Evolutionary conservation across 2,329 filamentous ascomycete species (phyloP), one percentile per base, ranked within the genome.

Genomic region (Cordyceps javanica): DNA sequence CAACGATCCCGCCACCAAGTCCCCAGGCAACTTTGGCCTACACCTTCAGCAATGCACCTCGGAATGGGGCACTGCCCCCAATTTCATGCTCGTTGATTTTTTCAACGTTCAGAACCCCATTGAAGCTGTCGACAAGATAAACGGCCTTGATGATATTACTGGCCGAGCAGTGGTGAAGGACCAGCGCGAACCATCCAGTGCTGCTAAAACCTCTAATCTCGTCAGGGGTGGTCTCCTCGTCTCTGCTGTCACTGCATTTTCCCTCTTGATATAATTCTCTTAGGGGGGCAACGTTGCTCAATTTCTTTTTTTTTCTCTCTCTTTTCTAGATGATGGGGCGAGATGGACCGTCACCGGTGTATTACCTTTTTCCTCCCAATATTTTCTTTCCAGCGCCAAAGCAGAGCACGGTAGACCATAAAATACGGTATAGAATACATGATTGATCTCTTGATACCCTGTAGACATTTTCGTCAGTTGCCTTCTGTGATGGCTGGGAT

Each of bases 1-100:
- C 41, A 93, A 93, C 69, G 83, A 80, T 36, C 75, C 85, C 9
- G 76, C 72, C 11, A 84, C 81, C 3, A 74, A 73, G 3, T 67
- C 70, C 2, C 69, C 69, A 0, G 88, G 88, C 8, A 74, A 76
- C 53, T 66, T 85, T 42, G 82, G 82, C 44, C 68, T 69, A 49
- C 80, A 85, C 26, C 81, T 82, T 34, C 68, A 73, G 44, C 69
- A 69, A 58, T 92, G 84, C 69, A 72, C 74, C 54, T 66, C 64
- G 3, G 72, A 82, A 60, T 93, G 87, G 76, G 79, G 80, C n/a
- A 71, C 74, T 28, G 75, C 78, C 51, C 88, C 90, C n/a, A 85
- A 79, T 3, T 92, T 90, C 64, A 79, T 90, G 21, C 77, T 94
- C 10, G 88, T 93, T 1, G 90, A 95, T 71, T 93, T 91, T 70